Percentiles rank a stretch among this genome's conserved stretches.
phyloP scores from a whole-genome alignment of 257 asterid genomes.

The Handroanthus guayacan region DNA sequence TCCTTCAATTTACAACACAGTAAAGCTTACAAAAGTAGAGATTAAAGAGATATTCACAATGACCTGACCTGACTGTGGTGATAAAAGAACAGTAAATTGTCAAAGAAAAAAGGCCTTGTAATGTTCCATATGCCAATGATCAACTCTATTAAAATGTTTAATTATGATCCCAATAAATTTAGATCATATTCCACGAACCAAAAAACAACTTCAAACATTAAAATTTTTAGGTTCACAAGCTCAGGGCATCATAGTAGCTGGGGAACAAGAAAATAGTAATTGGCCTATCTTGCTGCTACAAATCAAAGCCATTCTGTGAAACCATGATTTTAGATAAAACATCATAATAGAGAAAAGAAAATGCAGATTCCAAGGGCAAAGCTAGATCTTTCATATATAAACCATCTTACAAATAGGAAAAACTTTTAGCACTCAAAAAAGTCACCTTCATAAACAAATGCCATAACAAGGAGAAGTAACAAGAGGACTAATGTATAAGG shows the following conservation, averaged over 20 bases:
- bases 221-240: neutral
- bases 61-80: neutral
- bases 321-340: neutral
- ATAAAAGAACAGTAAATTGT: neutral
- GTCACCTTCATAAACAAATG: slow-evolving; percentile 18
- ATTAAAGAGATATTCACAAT: neutral
- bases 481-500: slow-evolving; percentile 25
- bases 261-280: neutral
- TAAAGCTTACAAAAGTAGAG: neutral
- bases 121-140: slow-evolving; percentile 17
- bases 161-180: neutral
- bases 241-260: neutral
- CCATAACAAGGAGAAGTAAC: neutral
- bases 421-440: neutral
- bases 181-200: neutral
- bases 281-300: too few species aligned
- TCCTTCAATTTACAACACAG: slow-evolving; percentile 23
- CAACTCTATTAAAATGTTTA: neutral
- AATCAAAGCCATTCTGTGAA: neutral
- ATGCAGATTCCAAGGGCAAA: slow-evolving; percentile 1
- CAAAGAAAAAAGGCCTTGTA: slow-evolving; percentile 1
- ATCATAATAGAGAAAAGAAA: neutral
- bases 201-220: neutral
- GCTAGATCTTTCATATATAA: neutral
- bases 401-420: neutral